These are phyloP conservation scores for Neofusicoccum sp. DNA, from an alignment of 2,329 filamentous ascomycete genomes.

Conservation along the genomic window DNA sequence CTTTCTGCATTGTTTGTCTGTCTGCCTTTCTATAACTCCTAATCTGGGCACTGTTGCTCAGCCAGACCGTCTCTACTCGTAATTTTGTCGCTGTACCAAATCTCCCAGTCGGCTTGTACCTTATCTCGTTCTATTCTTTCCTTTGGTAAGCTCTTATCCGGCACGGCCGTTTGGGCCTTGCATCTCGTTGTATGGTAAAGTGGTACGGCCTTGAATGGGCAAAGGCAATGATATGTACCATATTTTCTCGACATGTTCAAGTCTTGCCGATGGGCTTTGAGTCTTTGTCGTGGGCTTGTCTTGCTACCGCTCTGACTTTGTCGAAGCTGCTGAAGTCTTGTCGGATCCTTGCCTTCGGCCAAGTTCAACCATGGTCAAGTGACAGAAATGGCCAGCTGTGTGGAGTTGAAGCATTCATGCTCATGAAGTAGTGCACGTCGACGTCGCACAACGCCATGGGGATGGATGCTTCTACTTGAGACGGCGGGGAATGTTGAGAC, in stretches of 20 bases:
- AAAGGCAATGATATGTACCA: slow-evolving; percentile 1
- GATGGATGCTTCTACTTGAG: no score
- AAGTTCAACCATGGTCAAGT: no score
- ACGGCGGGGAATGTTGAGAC: no score
- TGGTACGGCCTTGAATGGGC: not conserved
- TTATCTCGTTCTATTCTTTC: not conserved
- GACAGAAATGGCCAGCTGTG: no score
- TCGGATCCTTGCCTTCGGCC: no score
- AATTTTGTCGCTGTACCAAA: not conserved
- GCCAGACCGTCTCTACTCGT: not conserved
- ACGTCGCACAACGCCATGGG: no score
- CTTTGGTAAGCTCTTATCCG: not conserved
- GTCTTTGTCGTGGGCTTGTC: no score
- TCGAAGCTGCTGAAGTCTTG: no score
- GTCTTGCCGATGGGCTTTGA: no score
- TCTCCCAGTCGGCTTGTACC: not conserved
- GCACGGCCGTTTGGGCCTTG: not conserved
- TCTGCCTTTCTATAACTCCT: not conserved
- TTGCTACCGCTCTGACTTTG: no score
- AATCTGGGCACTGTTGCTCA: not conserved
- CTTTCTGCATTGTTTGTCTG: not conserved
- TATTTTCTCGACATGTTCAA: not conserved
- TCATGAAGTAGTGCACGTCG: no score
- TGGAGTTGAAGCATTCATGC: no score
- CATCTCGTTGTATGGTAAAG: not conserved